A percentile compares a stretch with the other conserved stretches of the same genome.
phyloP scores from a whole-genome alignment of 1,139 yeast species.

The Eremothecium sinecaudum region DNA sequence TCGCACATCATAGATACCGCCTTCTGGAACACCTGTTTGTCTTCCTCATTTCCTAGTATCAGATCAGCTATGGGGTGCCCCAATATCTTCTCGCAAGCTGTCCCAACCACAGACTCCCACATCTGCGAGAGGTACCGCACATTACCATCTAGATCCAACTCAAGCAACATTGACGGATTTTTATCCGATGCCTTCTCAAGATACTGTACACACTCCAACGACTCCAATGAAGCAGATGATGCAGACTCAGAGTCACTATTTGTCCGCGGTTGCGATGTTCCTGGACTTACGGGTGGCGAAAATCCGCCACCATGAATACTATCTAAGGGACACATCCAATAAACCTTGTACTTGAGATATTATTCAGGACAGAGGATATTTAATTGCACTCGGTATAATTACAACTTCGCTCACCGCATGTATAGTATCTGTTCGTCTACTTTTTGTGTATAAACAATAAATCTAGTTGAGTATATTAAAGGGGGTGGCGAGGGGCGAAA shows the following conservation, averaged over 20 bases:
- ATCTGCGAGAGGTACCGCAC: conserved; percentile 65
- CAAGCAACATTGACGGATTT: conserved; percentile 78
- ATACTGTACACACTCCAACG: conserved; percentile 24
- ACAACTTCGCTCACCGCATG: no score
- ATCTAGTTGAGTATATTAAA: no score
- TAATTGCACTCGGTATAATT: no score
- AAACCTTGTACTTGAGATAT: no score
- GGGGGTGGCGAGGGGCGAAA: no score
- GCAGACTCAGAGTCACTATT: conserved; percentile 3
- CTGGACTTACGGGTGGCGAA: conserved; percentile 1
- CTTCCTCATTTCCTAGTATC: conserved; percentile 59
- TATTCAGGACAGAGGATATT: no score
- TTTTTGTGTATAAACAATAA: no score
- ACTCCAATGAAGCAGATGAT: conserved; percentile 12
- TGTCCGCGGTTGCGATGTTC: not conserved
- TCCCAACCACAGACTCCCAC: conserved; percentile 68
- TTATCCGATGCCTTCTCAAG: conserved; percentile 45
- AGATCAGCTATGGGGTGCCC: conserved; percentile 54
- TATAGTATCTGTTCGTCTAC: no score
- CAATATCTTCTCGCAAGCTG: conserved; percentile 45
- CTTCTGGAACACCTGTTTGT: conserved; percentile 55
- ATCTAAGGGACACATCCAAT: no score
- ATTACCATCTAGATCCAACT: conserved; percentile 68
- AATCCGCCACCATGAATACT: no score
- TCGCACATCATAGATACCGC: conserved; percentile 64